Evolutionary conservation across 768 basidiomycete genomes (phyloP).

Genomic region (Calocybe gangraenosa): DNA sequence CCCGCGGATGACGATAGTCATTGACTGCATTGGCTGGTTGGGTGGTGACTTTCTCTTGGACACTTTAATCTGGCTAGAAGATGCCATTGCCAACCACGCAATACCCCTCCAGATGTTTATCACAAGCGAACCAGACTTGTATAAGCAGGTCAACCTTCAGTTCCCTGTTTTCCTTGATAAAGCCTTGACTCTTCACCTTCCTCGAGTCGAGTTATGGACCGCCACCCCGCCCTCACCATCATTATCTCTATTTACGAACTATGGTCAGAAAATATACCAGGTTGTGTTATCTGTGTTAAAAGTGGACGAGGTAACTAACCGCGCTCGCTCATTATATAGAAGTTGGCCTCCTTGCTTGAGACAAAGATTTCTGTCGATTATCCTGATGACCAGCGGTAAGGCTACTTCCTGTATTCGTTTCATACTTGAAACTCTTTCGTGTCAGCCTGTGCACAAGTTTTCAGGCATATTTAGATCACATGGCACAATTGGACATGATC

Average conservation of each 20-base stretch:
- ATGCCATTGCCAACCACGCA: constrained; percentile 11
- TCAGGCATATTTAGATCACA: constrained; percentile 13
- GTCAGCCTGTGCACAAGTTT: constrained; percentile 12
- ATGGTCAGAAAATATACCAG: constrained; percentile 13
- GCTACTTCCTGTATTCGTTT: background rate
- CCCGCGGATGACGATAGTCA: constrained; percentile 12
- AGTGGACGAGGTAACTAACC: background rate
- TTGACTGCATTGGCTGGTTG: constrained; percentile 15
- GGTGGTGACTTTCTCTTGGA: constrained; percentile 8
- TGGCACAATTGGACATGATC: constrained; percentile 9
- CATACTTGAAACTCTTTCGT: background rate
- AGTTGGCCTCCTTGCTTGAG: constrained; percentile 12
- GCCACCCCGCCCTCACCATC: constrained; percentile 7
- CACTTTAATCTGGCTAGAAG: constrained; percentile 14
- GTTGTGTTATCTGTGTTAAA: background rate
- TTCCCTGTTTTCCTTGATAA: constrained; percentile 12
- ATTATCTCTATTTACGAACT: constrained; percentile 9
- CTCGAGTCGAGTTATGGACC: constrained; percentile 13
- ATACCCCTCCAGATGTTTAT: constrained; percentile 16
- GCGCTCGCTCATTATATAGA: background rate
- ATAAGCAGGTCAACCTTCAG: constrained; percentile 13
- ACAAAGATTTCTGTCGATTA: constrained; percentile 13
- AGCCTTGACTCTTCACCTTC: constrained; percentile 15
- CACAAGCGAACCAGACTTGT: constrained; percentile 15
- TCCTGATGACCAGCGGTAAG: constrained; percentile 11